Conservation (phyloP, 1,284 basidiomycete species). For the Naganishia sp. region DNA sequence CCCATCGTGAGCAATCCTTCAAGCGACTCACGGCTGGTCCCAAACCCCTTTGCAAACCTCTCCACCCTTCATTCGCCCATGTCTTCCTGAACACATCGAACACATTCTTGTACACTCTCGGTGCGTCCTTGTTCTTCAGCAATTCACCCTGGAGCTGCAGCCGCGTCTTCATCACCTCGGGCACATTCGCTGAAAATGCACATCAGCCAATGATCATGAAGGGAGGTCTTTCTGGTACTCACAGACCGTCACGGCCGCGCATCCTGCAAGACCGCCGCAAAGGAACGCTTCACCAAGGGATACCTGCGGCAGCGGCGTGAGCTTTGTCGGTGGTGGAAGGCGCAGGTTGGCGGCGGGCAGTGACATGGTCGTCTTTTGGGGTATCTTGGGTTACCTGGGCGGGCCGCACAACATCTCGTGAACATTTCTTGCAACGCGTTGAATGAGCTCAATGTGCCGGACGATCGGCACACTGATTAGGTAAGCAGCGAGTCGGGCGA, state of each 20-base stretch:
- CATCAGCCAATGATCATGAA: not conserved
- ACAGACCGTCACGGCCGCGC: constrained; percentile 70
- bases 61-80: constrained; percentile 84
- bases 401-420: no score
- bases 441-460: no score
- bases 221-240: constrained; percentile 35
- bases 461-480: no score
- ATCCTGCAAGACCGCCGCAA: constrained; percentile 83
- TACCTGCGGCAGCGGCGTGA: constrained; percentile 31
- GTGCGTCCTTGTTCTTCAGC: constrained; percentile 65
- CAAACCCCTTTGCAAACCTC: constrained; percentile 87
- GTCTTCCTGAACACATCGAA: constrained; percentile 87
- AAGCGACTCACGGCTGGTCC: constrained; percentile 72
- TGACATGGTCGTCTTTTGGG: no score
- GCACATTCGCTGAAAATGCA: constrained; percentile 56
- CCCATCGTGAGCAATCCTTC: not conserved
- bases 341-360: not conserved
- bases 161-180: constrained; percentile 89
- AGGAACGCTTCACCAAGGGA: constrained; percentile 69
- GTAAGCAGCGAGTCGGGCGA: no score
- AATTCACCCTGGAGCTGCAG: constrained; percentile 93
- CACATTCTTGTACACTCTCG: constrained; percentile 84
- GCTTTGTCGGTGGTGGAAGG: constrained; percentile 5
- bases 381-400: no score
- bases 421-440: no score